These are phyloP conservation scores for Erysimum cheiri DNA, from an alignment of 441 rosid species.

Conservation along the genomic window DNA sequence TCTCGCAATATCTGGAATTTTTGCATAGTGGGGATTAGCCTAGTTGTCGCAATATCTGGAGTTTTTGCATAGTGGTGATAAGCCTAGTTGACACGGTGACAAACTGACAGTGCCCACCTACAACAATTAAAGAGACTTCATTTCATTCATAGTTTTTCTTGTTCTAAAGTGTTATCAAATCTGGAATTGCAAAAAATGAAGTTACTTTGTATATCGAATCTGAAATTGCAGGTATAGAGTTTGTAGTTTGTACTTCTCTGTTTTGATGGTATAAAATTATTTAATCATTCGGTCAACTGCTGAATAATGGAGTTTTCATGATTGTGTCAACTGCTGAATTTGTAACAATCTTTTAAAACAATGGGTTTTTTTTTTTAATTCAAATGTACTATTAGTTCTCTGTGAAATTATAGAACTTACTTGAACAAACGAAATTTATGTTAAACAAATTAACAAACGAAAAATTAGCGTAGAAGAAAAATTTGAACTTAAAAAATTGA, in stretches of 20 bases:
- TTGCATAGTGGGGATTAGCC: constrained; percentile 17
- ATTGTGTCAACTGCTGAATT: neutral
- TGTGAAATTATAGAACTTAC: neutral
- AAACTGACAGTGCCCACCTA: constrained; percentile 4
- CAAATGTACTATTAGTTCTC: neutral
- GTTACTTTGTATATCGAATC: too few species aligned
- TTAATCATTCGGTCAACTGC: constrained; percentile 16
- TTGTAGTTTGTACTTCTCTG: neutral
- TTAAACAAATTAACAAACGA: neutral
- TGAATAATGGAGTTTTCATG: neutral
- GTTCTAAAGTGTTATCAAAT: too few species aligned
- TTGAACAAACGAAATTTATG: neutral
- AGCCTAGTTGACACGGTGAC: constrained; percentile 21
- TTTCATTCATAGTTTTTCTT: too few species aligned
- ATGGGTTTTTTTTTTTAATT: neutral
- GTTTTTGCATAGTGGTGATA: constrained; percentile 13
- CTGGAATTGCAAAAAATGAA: too few species aligned
- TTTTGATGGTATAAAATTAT: neutral
- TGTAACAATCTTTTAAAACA: neutral
- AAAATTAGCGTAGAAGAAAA: neutral
- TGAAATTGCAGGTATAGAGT: neutral
- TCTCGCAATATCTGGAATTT: constrained; percentile 11
- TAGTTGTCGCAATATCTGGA: constrained; percentile 1
- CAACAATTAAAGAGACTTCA: too few species aligned
- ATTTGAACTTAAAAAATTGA: constrained; percentile 2